Percentiles rank a stretch among this genome's conserved stretches.
These are phyloP conservation scores for Aspergillus kassunensis DNA, from an alignment of 495 filamentous ascomycete genomes.

Conservation along the genomic window DNA sequence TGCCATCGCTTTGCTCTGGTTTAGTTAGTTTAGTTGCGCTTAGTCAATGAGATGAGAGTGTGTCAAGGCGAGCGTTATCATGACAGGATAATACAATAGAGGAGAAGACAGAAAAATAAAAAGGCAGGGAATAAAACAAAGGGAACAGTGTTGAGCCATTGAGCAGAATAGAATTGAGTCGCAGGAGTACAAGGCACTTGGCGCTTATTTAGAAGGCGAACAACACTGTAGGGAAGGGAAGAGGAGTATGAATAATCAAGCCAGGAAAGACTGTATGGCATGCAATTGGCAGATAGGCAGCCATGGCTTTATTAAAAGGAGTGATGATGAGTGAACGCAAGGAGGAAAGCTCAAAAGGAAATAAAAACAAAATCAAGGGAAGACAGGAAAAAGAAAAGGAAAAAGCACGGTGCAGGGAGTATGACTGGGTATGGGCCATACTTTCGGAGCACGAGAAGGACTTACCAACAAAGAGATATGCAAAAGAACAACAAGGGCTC, in stretches of 20 bases:
- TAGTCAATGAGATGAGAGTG: background rate
- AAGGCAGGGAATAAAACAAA: background rate
- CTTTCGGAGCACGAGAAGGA: too few species aligned
- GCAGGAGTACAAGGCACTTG: conserved; percentile 11
- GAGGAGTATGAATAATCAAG: conserved; percentile 5
- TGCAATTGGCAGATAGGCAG: background rate
- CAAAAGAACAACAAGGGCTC: background rate
- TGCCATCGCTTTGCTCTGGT: conserved; percentile 31
- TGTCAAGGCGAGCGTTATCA: background rate
- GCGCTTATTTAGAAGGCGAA: background rate
- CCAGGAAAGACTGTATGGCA: background rate
- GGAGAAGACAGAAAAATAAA: too few species aligned
- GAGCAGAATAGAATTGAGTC: conserved; percentile 3
- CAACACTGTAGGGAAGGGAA: conserved; percentile 2
- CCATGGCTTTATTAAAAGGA: background rate
- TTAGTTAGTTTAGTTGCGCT: background rate
- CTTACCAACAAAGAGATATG: conserved; percentile 7
- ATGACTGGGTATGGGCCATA: too few species aligned
- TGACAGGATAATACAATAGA: background rate
- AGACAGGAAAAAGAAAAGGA: conserved; percentile 10
- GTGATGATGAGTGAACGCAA: background rate
- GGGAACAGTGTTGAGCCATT: background rate
- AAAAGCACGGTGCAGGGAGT: conserved; percentile 8
- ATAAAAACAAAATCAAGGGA: background rate
- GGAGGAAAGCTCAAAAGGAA: background rate